These are phyloP conservation scores for Zymoseptoria pseudotritici DNA, from an alignment of 2,329 filamentous ascomycete genomes.

Conservation along the genomic window DNA sequence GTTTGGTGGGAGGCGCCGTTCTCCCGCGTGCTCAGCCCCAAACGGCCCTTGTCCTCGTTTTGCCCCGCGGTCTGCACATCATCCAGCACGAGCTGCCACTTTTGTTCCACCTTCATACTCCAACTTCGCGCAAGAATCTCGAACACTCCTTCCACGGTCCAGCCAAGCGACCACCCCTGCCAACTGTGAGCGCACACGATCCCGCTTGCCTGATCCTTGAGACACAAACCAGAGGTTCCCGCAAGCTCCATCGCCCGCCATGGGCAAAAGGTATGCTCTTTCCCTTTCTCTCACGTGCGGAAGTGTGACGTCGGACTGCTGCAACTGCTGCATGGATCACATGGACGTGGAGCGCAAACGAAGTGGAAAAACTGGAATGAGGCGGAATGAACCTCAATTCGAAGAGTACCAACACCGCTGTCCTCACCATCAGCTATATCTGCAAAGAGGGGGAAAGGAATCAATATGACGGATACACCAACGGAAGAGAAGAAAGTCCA, in stretches of 20 bases:
- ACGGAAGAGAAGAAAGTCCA: conserved; percentile 18
- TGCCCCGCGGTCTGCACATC: neutral
- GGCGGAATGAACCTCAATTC: neutral
- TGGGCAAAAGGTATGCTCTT: conserved; percentile 26
- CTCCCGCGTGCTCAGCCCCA: neutral
- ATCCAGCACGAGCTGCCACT: neutral
- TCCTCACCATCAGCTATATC: neutral
- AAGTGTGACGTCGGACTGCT: conserved; percentile 11
- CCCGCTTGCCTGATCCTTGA: neutral
- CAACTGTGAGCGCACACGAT: neutral
- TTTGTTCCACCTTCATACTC: neutral
- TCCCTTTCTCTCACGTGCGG: conserved; percentile 1
- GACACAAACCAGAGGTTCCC: neutral
- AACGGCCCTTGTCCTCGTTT: neutral
- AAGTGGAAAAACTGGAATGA: neutral
- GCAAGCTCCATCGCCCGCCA: conserved; percentile 13
- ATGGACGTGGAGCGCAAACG: neutral
- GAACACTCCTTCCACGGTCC: neutral
- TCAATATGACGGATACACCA: conserved; percentile 17
- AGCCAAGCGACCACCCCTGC: neutral
- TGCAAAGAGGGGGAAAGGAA: neutral
- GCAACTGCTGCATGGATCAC: neutral
- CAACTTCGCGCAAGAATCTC: neutral
- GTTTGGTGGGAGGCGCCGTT: neutral
- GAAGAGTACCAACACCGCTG: neutral